These are phyloP conservation scores for Entoloma clypeatum DNA, from an alignment of 1,284 basidiomycete species.

Conservation along the genomic window DNA sequence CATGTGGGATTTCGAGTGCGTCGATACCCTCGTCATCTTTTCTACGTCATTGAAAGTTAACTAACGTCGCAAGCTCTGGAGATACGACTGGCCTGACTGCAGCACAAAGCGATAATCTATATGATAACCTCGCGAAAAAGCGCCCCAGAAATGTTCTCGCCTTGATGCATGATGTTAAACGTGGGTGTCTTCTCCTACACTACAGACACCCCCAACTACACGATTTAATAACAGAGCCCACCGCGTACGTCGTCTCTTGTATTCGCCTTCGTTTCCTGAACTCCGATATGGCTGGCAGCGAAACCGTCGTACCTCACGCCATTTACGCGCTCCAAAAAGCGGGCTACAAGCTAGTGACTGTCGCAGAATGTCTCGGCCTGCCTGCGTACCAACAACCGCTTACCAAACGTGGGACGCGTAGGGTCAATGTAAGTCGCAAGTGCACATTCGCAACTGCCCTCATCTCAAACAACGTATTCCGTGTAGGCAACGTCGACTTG, in stretches of 20 bases:
- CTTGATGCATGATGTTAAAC: constrained; percentile 33
- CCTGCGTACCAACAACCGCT: constrained; percentile 38
- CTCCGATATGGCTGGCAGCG: constrained; percentile 15
- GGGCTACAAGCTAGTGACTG: constrained; percentile 40
- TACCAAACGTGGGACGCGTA: no score
- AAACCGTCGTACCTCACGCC: constrained; percentile 33
- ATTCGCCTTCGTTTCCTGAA: not conserved
- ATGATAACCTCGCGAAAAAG: constrained; percentile 24
- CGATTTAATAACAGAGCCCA: constrained; percentile 21
- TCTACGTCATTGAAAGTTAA: no score
- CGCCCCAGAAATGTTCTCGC: constrained; percentile 32
- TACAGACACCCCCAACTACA: not conserved
- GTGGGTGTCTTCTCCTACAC: constrained; percentile 12
- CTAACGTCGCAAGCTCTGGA: no score
- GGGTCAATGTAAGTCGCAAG: no score
- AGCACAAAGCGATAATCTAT: constrained; percentile 26
- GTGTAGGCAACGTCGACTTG: no score
- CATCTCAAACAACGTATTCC: no score
- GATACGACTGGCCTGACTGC: constrained; percentile 32
- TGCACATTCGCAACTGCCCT: no score
- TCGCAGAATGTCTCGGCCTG: constrained; percentile 42
- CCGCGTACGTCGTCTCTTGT: constrained; percentile 18
- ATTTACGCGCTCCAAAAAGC: constrained; percentile 24
- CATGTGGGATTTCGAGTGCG: constrained; percentile 9
- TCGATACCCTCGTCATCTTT: no score